Evolutionary conservation across 192 early-diverging fungal genomes (phyloP).

Genomic region (Chytriomyces sp.): DNA sequence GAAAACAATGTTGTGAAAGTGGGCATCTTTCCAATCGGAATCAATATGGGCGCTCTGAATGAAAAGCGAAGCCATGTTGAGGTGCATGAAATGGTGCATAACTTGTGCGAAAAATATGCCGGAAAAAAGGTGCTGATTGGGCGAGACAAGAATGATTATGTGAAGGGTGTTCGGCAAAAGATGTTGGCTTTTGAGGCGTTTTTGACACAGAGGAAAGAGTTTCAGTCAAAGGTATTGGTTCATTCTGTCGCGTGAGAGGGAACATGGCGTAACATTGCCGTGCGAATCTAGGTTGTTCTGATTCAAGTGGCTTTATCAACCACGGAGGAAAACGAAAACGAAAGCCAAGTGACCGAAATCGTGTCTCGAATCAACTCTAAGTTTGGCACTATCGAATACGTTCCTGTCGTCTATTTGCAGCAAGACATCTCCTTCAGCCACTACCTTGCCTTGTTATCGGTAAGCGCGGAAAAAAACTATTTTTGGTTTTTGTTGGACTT

Average conservation of each 20-base stretch:
- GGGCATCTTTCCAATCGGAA: slow-evolving; percentile 63
- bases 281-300: slow-evolving; percentile 70
- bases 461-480: slow-evolving; percentile 9
- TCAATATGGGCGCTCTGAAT: slow-evolving; percentile 67
- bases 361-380: slow-evolving; percentile 90
- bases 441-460: slow-evolving; percentile 57
- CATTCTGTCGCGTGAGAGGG: neutral
- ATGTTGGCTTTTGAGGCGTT: slow-evolving; percentile 61
- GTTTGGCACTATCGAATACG: slow-evolving; percentile 89
- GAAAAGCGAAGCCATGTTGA: slow-evolving; percentile 49
- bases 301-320: slow-evolving; percentile 95
- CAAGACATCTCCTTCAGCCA: slow-evolving; percentile 62
- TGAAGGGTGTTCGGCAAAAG: slow-evolving; percentile 64
- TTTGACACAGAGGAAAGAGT: slow-evolving; percentile 54
- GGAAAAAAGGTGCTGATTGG: slow-evolving; percentile 60
- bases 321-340: slow-evolving; percentile 86
- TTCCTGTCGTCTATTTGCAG: slow-evolving; percentile 80
- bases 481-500: slow-evolving; percentile 17
- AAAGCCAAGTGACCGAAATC: slow-evolving; percentile 85
- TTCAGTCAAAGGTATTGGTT: slow-evolving; percentile 49
- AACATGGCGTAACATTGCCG: slow-evolving; percentile 1
- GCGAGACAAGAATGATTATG: slow-evolving; percentile 64
- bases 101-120: slow-evolving; percentile 53
- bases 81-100: slow-evolving; percentile 47
- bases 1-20: slow-evolving; percentile 55